Percentiles rank a stretch among this genome's conserved stretches.
These are phyloP conservation scores for Fraxinus americana DNA, from an alignment of 257 asterid species.

Conservation along the genomic window DNA sequence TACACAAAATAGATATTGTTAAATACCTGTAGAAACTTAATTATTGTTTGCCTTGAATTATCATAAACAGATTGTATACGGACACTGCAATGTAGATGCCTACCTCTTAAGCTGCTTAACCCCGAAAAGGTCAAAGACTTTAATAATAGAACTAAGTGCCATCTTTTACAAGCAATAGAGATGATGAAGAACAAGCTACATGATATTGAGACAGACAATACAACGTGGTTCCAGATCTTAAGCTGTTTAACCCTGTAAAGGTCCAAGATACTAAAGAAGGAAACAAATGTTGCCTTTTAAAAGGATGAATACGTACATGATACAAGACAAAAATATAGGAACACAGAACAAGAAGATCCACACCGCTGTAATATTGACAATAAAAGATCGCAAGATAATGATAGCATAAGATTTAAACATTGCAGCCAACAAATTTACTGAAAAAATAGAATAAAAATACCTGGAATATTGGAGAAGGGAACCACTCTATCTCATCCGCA, in stretches of 20 bases:
- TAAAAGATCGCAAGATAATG: not conserved
- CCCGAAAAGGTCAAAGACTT: not conserved
- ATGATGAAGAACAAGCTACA: not conserved
- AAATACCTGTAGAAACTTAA: not conserved
- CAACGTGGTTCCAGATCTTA: not conserved
- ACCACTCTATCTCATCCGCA: slow-evolving; percentile 82
- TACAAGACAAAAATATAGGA: not conserved
- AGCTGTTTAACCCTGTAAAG: not conserved
- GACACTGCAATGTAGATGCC: not conserved
- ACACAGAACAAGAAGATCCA: not conserved
- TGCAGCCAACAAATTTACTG: slow-evolving; percentile 21
- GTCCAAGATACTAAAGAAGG: not conserved
- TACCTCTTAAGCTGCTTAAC: slow-evolving; percentile 7
- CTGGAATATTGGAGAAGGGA: slow-evolving; percentile 94
- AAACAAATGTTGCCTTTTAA: not conserved
- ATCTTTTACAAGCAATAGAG: not conserved
- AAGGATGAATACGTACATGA: not conserved
- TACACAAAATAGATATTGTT: slow-evolving; percentile 20
- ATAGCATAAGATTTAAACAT: not conserved
- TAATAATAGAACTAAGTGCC: not conserved
- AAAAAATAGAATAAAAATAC: slow-evolving; percentile 40
- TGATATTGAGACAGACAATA: not conserved
- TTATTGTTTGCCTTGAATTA: not conserved
- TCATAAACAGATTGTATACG: not conserved
- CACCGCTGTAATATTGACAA: not conserved